These are phyloP conservation scores for Yarrowia hollandica DNA, from an alignment of 805 yeast genomes.

Conservation along the genomic window DNA sequence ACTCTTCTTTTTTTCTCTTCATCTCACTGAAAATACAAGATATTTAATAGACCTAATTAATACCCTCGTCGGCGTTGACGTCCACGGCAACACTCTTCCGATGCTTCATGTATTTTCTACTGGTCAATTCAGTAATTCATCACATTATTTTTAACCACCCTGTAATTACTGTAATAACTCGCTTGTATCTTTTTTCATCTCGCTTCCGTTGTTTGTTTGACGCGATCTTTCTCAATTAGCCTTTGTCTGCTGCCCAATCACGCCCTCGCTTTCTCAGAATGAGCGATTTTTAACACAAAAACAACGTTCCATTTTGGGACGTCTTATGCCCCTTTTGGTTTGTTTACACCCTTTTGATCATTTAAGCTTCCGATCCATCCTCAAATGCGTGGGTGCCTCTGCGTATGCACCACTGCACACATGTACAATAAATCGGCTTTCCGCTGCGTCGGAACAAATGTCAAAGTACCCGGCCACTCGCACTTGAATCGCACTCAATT, in stretches of 20 bases:
- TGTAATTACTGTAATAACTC: no score
- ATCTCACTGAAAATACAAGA: constrained; percentile 7
- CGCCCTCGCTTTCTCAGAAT: not conserved
- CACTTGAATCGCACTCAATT: not conserved
- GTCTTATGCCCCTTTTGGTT: not conserved
- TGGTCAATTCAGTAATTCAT: constrained; percentile 10
- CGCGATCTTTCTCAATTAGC: not conserved
- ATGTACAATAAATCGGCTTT: not conserved
- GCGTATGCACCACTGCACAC: not conserved
- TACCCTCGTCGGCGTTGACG: no score
- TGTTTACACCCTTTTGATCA: no score
- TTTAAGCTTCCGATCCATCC: not conserved
- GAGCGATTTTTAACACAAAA: constrained; percentile 1
- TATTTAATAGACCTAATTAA: constrained; percentile 25
- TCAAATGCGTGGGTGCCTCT: not conserved
- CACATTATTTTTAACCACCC: no score
- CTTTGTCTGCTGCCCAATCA: not conserved
- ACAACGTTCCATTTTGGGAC: not conserved
- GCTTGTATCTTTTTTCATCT: no score
- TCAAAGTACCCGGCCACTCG: not conserved
- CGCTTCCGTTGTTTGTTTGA: not conserved
- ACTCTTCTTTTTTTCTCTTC: not conserved
- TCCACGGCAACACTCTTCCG: no score
- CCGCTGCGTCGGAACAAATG: not conserved
- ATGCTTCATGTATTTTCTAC: not conserved